A percentile compares a stretch with the other conserved stretches of the same genome.
Conservation (phyloP, 2,329 filamentous ascomycete genomes). For the Daldinia sp. region DNA sequence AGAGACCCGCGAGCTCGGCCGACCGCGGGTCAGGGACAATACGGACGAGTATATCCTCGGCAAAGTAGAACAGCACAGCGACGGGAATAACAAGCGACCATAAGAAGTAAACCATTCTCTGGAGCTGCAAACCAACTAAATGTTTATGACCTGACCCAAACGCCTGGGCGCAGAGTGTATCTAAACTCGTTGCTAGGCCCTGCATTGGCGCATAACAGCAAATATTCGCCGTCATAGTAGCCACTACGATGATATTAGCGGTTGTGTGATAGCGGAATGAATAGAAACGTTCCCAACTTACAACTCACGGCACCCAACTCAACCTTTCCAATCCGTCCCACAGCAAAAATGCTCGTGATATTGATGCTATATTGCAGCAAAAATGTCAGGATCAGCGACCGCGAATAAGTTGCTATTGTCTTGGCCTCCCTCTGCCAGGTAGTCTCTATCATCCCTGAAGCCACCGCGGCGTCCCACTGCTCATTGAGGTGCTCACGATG, state of each 20-base stretch:
- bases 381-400: slow-evolving; percentile 77
- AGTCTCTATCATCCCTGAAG: slow-evolving; percentile 81
- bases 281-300: slow-evolving; percentile 38
- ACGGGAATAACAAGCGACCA: slow-evolving; percentile 76
- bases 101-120: slow-evolving; percentile 82
- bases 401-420: slow-evolving; percentile 76
- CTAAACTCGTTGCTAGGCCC: slow-evolving; percentile 87
- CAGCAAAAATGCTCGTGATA: slow-evolving; percentile 81
- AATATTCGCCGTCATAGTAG: slow-evolving; percentile 82
- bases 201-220: slow-evolving; percentile 80
- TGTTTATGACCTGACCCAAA: slow-evolving; percentile 92
- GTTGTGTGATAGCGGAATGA: neutral
- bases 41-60: slow-evolving; percentile 67
- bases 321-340: slow-evolving; percentile 76
- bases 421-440: slow-evolving; percentile 92
- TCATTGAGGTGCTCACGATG: slow-evolving; percentile 68
- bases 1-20: slow-evolving; percentile 74
- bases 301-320: slow-evolving; percentile 71
- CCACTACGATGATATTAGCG: slow-evolving; percentile 52
- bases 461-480: slow-evolving; percentile 87
- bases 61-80: slow-evolving; percentile 72
- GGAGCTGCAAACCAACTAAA: slow-evolving; percentile 83
- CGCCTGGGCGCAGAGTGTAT: slow-evolving; percentile 92
- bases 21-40: slow-evolving; percentile 78
- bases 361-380: slow-evolving; percentile 84